Evolutionary conservation across 2,329 filamentous ascomycete genomes (phyloP), one percentile per base, ranked within the genome.

Genomic region (Helotiales sp.): DNA sequence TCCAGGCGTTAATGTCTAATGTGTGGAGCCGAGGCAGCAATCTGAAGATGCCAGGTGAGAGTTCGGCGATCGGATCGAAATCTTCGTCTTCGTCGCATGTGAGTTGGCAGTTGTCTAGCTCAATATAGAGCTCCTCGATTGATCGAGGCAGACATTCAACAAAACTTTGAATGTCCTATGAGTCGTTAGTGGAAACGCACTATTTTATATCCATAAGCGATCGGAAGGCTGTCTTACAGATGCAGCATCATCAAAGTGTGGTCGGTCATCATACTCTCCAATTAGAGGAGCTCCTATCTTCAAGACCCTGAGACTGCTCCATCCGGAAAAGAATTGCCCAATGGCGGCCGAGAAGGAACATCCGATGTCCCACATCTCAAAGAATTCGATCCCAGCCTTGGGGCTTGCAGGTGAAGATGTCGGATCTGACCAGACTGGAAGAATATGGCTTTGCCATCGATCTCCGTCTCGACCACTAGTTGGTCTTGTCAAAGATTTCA

Each of bases 1-100:
- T 55, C 57, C 52, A 59, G 17, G 47, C 57, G 49, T 55, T 33
- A 34, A 59, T 52, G 34, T 59, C 57, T n/a, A 48, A 55, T 25
- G 52, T 59, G 36, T 55, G 57, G 10, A 59, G 46, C 7, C 38
- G 52, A 19, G n/a, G 29, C 5, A 52, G 27, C 7, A n/a, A 34
- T 31, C 31, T 53, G 34, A 59, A 59, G 12, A 55, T 52, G 13
- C 42, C 22, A 9, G n/a, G 50, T 13, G 24, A 22, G n/a, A 59
- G 31, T 2, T 59, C 17, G 7, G 10, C 33, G 10, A 59, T 52
- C 10, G 47, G 34, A 31, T 59, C 52, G 40, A 59, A 55, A 34
- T 59, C 57, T 33, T 55, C 38, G 38, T 59, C 57, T 15, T 59
- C 52, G 33, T 59, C 52, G 47, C 19, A 38, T 15, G 13, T 31